A percentile compares a stretch with the other conserved stretches of the same genome.
phyloP scores from a whole-genome alignment of 495 filamentous ascomycete species.

The Neurospora hispaniola region DNA sequence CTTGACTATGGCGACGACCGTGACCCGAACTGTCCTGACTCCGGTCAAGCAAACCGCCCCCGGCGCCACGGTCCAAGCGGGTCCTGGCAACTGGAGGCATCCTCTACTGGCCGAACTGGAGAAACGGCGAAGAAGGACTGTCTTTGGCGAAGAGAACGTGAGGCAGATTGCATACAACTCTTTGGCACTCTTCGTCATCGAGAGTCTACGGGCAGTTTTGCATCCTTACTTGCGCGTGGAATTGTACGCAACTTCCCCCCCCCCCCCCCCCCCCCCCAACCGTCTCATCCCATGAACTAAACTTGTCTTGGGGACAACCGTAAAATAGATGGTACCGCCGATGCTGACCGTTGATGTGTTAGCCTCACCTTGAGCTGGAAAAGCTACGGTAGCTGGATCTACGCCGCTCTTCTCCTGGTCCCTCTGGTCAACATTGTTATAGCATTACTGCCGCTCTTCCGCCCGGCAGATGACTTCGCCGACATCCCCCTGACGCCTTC shows the following conservation, averaged over 20 bases:
- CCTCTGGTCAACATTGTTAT: slow-evolving; percentile 50
- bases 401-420: slow-evolving; percentile 37
- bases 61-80: slow-evolving; percentile 28
- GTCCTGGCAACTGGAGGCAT: slow-evolving; percentile 78
- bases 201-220: slow-evolving; percentile 23
- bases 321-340: neutral
- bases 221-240: slow-evolving; percentile 12
- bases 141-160: slow-evolving; percentile 62
- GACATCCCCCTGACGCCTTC: slow-evolving; percentile 88
- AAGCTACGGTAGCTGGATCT: slow-evolving; percentile 26
- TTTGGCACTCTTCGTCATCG: slow-evolving; percentile 36
- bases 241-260: slow-evolving; percentile 8
- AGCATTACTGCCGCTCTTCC: slow-evolving; percentile 57
- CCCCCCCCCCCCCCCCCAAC: neutral
- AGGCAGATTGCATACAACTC: slow-evolving; percentile 54
- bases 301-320: neutral
- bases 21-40: slow-evolving; percentile 24
- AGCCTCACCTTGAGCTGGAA: neutral
- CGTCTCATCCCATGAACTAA: neutral
- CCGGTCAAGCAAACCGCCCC: slow-evolving; percentile 30
- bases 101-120: slow-evolving; percentile 71
- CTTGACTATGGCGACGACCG: slow-evolving; percentile 5
- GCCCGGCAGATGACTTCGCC: slow-evolving; percentile 59
- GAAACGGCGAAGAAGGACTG: slow-evolving; percentile 57
- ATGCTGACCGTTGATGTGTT: neutral